Conservation (phyloP, 768 basidiomycete species). For the Psilocybe cyanescens region DNA sequence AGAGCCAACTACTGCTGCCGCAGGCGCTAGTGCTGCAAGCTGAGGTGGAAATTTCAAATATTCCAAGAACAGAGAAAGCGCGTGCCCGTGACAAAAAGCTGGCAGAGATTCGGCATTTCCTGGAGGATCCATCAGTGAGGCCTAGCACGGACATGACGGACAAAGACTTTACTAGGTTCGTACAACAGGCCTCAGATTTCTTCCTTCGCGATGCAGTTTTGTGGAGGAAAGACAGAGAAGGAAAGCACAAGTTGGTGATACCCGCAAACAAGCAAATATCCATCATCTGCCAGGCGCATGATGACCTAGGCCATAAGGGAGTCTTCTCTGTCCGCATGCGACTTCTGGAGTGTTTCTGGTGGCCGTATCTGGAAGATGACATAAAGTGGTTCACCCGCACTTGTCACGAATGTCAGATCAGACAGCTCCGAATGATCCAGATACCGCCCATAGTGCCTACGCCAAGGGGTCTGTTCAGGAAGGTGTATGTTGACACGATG, state of each 20-base stretch:
- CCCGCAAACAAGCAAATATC: slow-evolving; percentile 1
- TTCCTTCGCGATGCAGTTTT: slow-evolving; percentile 13
- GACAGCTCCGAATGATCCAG: slow-evolving; percentile 18
- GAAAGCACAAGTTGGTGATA: slow-evolving; percentile 24
- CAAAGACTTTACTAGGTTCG: not conserved
- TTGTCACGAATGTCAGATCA: slow-evolving; percentile 40
- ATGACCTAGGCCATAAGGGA: slow-evolving; percentile 20
- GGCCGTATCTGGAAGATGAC: slow-evolving; percentile 24
- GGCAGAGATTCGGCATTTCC: too few relatives aligned
- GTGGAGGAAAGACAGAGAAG: slow-evolving; percentile 14
- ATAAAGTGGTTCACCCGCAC: slow-evolving; percentile 30
- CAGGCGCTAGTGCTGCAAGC: too few relatives aligned
- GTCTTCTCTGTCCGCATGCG: not conserved
- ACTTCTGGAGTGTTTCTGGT: slow-evolving; percentile 25
- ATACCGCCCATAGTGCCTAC: slow-evolving; percentile 26
- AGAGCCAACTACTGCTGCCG: too few relatives aligned
- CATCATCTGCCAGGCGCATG: slow-evolving; percentile 22
- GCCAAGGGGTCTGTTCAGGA: slow-evolving; percentile 26
- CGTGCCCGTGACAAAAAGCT: too few relatives aligned
- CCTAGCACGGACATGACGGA: too few relatives aligned
- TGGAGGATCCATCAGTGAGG: too few relatives aligned
- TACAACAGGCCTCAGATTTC: slow-evolving; percentile 9
- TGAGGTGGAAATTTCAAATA: too few relatives aligned
- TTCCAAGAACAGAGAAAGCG: too few relatives aligned
- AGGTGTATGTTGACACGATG: slow-evolving; percentile 39